Evolutionary conservation across 140 eudicot species (phyloP).

Genomic region (Senecio squalidus): DNA sequence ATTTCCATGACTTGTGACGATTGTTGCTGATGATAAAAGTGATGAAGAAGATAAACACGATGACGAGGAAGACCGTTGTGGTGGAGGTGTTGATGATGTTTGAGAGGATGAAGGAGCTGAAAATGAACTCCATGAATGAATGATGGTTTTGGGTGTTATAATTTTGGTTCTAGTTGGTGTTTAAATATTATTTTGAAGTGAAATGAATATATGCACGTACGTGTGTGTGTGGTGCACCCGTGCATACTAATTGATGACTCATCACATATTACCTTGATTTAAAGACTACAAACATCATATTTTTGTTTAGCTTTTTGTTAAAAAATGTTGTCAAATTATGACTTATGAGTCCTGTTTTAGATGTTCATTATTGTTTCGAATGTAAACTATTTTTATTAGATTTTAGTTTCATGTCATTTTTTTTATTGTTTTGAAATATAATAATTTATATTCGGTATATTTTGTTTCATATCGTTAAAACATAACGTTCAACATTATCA

Average conservation of each 20-base stretch:
- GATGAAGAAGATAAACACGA: slow-evolving; percentile 15
- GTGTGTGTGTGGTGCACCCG: slow-evolving; percentile 34
- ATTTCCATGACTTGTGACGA: not conserved
- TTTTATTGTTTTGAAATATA: too few relatives aligned
- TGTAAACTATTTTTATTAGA: too few relatives aligned
- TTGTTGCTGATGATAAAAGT: slow-evolving; percentile 9
- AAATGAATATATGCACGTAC: slow-evolving; percentile 4
- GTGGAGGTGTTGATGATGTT: slow-evolving; percentile 25
- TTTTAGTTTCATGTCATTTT: too few relatives aligned
- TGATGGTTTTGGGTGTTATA: slow-evolving; percentile 6
- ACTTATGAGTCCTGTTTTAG: too few relatives aligned
- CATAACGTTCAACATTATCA: too few relatives aligned
- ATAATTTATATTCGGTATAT: too few relatives aligned
- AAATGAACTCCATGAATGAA: slow-evolving; percentile 39
- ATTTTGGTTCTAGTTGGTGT: slow-evolving; percentile 6
- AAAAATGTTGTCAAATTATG: not conserved
- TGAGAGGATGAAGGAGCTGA: slow-evolving; percentile 15
- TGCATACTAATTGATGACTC: slow-evolving; percentile 19
- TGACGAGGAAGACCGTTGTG: slow-evolving; percentile 18
- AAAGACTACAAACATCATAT: slow-evolving; percentile 4
- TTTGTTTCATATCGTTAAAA: too few relatives aligned
- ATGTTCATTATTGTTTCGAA: too few relatives aligned
- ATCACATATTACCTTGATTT: slow-evolving; percentile 36
- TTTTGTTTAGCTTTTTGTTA: not conserved
- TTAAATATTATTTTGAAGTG: slow-evolving; percentile 12